Conservation (phyloP, 192 early-diverging fungal species). For the Coemansia sp. region DNA sequence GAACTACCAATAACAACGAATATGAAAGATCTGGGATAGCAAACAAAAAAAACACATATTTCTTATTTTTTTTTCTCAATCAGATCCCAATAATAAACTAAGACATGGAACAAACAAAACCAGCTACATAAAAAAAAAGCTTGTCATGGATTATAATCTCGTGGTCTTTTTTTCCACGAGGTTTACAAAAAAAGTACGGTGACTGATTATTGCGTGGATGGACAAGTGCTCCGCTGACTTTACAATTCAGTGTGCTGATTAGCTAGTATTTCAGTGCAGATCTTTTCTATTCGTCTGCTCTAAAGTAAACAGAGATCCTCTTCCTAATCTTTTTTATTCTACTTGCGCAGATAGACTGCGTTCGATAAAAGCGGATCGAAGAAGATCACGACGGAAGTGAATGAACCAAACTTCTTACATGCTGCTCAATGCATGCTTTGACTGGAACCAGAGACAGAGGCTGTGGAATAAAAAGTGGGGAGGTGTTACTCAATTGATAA, state of each 20-base stretch:
- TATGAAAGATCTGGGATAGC: not conserved
- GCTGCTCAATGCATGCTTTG: not conserved
- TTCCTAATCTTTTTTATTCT: not conserved
- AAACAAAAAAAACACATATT: no score
- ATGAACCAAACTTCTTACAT: not conserved
- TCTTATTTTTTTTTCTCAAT: not conserved
- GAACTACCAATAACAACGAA: not conserved
- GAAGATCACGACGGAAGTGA: not conserved
- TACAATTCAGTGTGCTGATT: not conserved
- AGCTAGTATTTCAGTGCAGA: not conserved
- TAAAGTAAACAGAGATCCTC: not conserved
- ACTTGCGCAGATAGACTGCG: not conserved
- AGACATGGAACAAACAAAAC: not conserved
- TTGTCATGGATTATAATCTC: not conserved
- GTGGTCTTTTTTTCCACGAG: not conserved
- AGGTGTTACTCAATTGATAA: not conserved
- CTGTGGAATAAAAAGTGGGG: not conserved
- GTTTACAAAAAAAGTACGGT: not conserved
- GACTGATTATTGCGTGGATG: not conserved
- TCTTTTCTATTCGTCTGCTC: not conserved
- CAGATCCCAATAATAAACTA: not conserved
- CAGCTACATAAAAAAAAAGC: no score
- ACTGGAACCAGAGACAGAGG: not conserved
- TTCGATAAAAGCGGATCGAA: not conserved
- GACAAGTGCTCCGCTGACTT: not conserved